Evolutionary conservation across 495 filamentous ascomycete genomes (phyloP).

Genomic region (Aspergillus incahuasiensis): DNA sequence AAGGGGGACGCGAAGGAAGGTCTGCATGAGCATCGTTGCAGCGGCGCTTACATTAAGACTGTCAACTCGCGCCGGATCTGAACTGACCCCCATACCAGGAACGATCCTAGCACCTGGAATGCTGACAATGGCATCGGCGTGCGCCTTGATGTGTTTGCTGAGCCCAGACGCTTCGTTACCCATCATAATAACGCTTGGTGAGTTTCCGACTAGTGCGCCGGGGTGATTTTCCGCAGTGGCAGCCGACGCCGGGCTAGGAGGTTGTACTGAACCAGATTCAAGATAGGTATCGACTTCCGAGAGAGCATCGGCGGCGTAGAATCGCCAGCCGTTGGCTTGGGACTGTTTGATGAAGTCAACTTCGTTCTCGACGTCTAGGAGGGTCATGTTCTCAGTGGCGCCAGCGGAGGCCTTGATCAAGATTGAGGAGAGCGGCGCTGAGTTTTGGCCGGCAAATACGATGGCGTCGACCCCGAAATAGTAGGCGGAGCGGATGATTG

Average conservation of each 20-base stretch:
- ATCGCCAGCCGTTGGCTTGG: conserved; percentile 68
- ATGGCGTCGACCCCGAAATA: conserved; percentile 82
- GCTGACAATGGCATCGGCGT: conserved; percentile 57
- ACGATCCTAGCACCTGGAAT: conserved; percentile 45
- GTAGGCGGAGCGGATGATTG: conserved; percentile 77
- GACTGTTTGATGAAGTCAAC: conserved; percentile 64
- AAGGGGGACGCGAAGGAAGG: conserved; percentile 49
- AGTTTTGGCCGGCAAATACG: conserved; percentile 59
- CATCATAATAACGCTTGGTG: conserved; percentile 73
- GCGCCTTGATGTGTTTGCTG: conserved; percentile 50
- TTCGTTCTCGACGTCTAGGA: conserved; percentile 62
- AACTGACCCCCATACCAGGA: conserved; percentile 24
- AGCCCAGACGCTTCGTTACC: conserved; percentile 81
- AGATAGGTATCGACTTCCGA: conserved; percentile 26
- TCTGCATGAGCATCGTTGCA: conserved; percentile 66
- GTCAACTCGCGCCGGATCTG: conserved; percentile 51
- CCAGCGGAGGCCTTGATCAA: conserved; percentile 84
- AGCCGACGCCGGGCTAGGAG: neutral
- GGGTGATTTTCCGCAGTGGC: neutral
- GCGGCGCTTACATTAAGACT: conserved; percentile 88
- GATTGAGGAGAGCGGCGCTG: conserved; percentile 67
- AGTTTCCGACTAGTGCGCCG: conserved; percentile 33
- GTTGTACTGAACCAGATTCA: conserved; percentile 10
- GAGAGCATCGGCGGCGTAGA: conserved; percentile 73
- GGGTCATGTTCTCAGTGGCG: conserved; percentile 69